These are phyloP conservation scores for Biscogniauxia sp. DNA, from an alignment of 2,329 filamentous ascomycete species.

Conservation along the genomic window DNA sequence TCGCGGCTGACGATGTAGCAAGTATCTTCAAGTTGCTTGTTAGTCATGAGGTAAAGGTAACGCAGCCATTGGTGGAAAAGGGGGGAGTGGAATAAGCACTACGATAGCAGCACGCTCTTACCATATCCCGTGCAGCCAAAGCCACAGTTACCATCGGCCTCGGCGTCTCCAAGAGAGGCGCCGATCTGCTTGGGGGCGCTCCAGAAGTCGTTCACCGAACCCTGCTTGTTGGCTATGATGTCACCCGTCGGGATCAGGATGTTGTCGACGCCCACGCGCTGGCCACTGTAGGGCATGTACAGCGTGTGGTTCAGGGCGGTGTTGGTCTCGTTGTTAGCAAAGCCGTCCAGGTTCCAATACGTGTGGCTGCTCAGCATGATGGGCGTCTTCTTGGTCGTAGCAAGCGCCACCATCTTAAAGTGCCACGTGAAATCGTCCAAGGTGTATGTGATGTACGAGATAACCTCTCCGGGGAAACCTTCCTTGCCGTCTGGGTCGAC, in stretches of 20 bases:
- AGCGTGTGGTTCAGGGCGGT: slow-evolving; percentile 69
- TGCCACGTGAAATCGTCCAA: slow-evolving; percentile 66
- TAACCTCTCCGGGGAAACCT: slow-evolving; percentile 76
- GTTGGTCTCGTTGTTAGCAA: slow-evolving; percentile 67
- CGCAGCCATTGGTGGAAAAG: too few species aligned
- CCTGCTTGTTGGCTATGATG: slow-evolving; percentile 65
- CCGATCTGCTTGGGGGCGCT: slow-evolving; percentile 77
- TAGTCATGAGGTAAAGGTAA: background rate
- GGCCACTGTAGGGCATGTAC: slow-evolving; percentile 69
- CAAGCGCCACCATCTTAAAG: slow-evolving; percentile 68
- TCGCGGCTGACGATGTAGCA: slow-evolving; percentile 68
- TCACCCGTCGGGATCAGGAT: slow-evolving; percentile 75
- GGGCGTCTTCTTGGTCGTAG: slow-evolving; percentile 72
- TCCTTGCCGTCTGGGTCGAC: slow-evolving; percentile 70
- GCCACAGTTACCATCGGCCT: slow-evolving; percentile 73
- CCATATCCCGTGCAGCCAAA: slow-evolving; percentile 82
- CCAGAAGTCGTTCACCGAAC: slow-evolving; percentile 80
- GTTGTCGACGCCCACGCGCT: slow-evolving; percentile 65
- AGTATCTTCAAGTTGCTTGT: slow-evolving; percentile 46
- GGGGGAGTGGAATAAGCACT: too few species aligned
- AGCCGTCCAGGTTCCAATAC: slow-evolving; percentile 84
- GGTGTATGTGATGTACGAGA: slow-evolving; percentile 72
- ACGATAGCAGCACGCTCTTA: slow-evolving; percentile 34
- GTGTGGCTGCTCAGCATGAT: slow-evolving; percentile 75
- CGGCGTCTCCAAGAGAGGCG: slow-evolving; percentile 60